phyloP scores from a whole-genome alignment of 1,139 yeast genomes.

The Candida dubliniensis region DNA sequence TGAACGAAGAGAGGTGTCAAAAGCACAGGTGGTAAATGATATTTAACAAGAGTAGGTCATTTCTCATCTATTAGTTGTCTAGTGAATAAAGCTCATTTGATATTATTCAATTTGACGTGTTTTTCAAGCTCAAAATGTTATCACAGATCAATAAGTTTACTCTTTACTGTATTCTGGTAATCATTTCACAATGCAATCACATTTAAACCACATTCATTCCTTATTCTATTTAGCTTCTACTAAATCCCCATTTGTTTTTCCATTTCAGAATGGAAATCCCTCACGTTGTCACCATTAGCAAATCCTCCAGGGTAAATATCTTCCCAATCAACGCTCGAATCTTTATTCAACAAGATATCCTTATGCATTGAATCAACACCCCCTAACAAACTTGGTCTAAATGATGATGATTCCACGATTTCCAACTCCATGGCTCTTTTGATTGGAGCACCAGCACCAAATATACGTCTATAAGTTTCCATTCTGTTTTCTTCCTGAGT shows the following conservation, averaged over 20 bases:
- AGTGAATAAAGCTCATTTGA: too few relatives aligned
- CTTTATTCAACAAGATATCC: slow-evolving; percentile 79
- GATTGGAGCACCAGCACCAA: slow-evolving; percentile 93
- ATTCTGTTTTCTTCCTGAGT: slow-evolving; percentile 69
- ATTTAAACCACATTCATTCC: background rate
- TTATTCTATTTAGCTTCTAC: background rate
- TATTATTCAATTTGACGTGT: too few relatives aligned
- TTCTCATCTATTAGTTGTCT: too few relatives aligned
- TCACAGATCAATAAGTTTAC: background rate
- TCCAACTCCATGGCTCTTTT: slow-evolving; percentile 84
- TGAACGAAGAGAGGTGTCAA: too few relatives aligned
- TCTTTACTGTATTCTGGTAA: too few relatives aligned
- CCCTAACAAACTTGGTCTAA: slow-evolving; percentile 63
- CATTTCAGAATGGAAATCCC: slow-evolving; percentile 69
- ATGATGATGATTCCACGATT: slow-evolving; percentile 71
- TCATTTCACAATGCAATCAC: too few relatives aligned
- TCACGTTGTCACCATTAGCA: slow-evolving; percentile 37
- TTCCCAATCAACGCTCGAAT: slow-evolving; percentile 85
- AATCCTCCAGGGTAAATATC: slow-evolving; percentile 72
- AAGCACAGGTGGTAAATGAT: too few relatives aligned
- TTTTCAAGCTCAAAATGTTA: too few relatives aligned
- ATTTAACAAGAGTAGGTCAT: too few relatives aligned
- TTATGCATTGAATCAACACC: slow-evolving; percentile 60
- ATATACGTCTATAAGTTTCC: slow-evolving; percentile 78
- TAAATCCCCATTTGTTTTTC: slow-evolving; percentile 64